Evolutionary conservation across 306 rosid species (phyloP).

Genomic region (Abrus precatorius): DNA sequence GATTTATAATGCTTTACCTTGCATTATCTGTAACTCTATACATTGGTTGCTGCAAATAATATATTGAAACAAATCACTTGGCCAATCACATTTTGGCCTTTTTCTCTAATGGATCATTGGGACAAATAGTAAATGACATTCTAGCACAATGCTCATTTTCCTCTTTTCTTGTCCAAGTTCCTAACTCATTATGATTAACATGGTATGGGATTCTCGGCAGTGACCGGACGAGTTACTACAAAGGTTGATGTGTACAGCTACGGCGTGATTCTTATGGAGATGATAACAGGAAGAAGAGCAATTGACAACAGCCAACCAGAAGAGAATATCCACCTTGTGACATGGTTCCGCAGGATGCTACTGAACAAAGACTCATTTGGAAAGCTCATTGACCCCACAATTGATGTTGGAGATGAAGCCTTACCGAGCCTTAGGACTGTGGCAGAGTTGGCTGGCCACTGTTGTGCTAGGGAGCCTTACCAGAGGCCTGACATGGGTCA

Average conservation of each 20-base stretch:
- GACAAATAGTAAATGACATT: not conserved
- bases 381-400: slow-evolving; percentile 69
- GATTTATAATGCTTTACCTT: slow-evolving; percentile 1
- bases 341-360: slow-evolving; percentile 87
- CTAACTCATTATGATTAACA: slow-evolving; percentile 36
- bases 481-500: slow-evolving; percentile 94
- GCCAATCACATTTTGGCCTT: not conserved
- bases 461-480: slow-evolving; percentile 80
- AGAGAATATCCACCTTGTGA: slow-evolving; percentile 84
- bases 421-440: slow-evolving; percentile 60
- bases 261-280: slow-evolving; percentile 95
- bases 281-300: slow-evolving; percentile 81
- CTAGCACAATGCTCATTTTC: slow-evolving; percentile 4
- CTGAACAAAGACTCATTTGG: slow-evolving; percentile 58
- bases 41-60: not conserved
- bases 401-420: slow-evolving; percentile 68
- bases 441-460: slow-evolving; percentile 85
- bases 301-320: slow-evolving; percentile 82
- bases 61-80: not conserved
- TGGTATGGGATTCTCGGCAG: slow-evolving; percentile 56
- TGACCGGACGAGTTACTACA: slow-evolving; percentile 88
- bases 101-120: slow-evolving; percentile 6
- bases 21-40: not conserved
- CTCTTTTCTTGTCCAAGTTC: slow-evolving; percentile 9
- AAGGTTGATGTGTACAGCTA: slow-evolving; percentile 92